Evolutionary conservation across 202 grass and related monocot genomes (phyloP).

Genomic region (Saccharum hybrid): DNA sequence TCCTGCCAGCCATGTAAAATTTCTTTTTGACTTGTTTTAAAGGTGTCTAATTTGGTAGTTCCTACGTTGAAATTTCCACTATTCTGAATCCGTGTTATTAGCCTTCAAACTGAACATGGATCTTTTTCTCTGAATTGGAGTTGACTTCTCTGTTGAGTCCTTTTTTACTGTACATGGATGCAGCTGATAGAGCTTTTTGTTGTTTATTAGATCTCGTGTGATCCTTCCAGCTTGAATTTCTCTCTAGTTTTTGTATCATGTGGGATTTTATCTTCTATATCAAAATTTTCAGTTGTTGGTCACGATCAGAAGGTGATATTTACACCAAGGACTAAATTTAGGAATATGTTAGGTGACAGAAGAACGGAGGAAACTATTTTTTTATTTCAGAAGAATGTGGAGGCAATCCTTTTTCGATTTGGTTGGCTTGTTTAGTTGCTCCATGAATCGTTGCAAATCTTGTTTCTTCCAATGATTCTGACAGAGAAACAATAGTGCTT

Average conservation of each 20-base stretch:
- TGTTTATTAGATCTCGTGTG: slow-evolving; percentile 26
- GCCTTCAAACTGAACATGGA: slow-evolving; percentile 19
- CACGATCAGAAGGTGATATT: not conserved
- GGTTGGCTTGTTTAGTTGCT: not conserved
- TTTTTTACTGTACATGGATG: not conserved
- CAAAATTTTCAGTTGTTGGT: not conserved
- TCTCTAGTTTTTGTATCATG: not conserved
- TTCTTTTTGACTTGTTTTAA: slow-evolving; percentile 21
- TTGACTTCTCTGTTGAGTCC: slow-evolving; percentile 25
- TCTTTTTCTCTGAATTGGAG: slow-evolving; percentile 32
- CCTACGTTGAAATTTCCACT: slow-evolving; percentile 15
- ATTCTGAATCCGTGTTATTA: slow-evolving; percentile 38
- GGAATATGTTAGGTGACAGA: slow-evolving; percentile 25
- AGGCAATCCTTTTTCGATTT: not conserved
- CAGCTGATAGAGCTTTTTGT: slow-evolving; percentile 7
- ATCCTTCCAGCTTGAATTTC: slow-evolving; percentile 26
- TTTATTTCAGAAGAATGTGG: slow-evolving; percentile 10
- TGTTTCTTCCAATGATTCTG: not conserved
- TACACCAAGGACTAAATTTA: not conserved
- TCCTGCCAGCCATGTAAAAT: not conserved
- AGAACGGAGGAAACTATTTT: not conserved
- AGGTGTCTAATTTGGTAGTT: not conserved
- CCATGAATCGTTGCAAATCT: not conserved
- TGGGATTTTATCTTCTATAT: slow-evolving; percentile 21
- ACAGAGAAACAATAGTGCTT: not conserved